These are phyloP conservation scores for Pistacia vera DNA, from an alignment of 345 rosid genomes.

Conservation along the genomic window DNA sequence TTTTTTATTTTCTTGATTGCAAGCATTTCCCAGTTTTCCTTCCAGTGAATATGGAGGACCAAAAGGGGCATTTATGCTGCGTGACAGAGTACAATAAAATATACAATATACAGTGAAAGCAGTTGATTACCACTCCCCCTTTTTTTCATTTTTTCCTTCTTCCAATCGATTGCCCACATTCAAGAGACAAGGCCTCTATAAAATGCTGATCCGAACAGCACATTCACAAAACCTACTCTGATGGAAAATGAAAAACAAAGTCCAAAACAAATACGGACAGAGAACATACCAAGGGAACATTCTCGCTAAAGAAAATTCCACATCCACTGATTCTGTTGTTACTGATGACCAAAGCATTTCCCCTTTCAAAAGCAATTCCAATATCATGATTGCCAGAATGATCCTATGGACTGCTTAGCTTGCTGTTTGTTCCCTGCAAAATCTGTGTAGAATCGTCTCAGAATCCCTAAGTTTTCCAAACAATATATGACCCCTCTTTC, in stretches of 20 bases:
- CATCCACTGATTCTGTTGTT: conserved; percentile 12
- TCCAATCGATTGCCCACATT: neutral
- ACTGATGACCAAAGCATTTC: neutral
- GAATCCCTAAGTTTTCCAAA: conserved; percentile 59
- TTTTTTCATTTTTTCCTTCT: neutral
- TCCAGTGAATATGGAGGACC: neutral
- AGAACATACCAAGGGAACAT: conserved; percentile 20
- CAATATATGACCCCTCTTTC: conserved; percentile 49
- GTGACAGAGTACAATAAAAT: neutral
- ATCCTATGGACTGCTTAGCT: neutral
- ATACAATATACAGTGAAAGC: neutral
- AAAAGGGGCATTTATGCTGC: neutral
- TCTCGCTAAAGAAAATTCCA: conserved; percentile 15
- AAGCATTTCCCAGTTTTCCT: neutral
- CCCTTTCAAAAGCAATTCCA: neutral
- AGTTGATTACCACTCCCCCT: neutral
- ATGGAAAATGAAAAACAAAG: neutral
- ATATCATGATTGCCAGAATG: neutral
- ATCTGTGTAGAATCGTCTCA: conserved; percentile 5
- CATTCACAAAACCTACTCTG: neutral
- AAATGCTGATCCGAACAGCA: neutral
- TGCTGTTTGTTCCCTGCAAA: neutral
- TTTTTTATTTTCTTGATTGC: neutral
- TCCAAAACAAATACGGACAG: conserved; percentile 2
- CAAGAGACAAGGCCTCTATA: conserved; percentile 9